phyloP scores from a whole-genome alignment of 768 basidiomycete species.

The Artomyces pyxidatus region DNA sequence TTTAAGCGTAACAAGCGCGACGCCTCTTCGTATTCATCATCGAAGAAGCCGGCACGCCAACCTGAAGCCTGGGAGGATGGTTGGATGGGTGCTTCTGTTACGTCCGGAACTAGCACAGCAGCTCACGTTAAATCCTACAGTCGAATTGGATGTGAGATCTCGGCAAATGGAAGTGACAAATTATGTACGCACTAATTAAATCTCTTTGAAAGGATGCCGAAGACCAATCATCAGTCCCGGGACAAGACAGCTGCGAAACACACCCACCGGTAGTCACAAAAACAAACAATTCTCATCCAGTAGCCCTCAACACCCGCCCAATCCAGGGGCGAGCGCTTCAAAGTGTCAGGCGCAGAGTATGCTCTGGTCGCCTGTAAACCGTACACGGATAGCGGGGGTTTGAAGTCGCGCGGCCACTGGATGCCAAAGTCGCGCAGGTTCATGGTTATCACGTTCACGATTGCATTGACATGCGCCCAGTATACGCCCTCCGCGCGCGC shows the following conservation, averaged over 20 bases:
- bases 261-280: constrained; percentile 72
- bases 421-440: constrained; percentile 38
- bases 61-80: constrained; percentile 8
- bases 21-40: constrained; percentile 53
- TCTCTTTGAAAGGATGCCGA: constrained; percentile 24
- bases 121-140: constrained; percentile 25
- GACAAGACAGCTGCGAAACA: constrained; percentile 3
- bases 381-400: constrained; percentile 1
- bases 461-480: constrained; percentile 57
- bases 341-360: constrained; percentile 43
- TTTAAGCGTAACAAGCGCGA: constrained; percentile 54
- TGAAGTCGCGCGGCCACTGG: constrained; percentile 10
- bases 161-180: not conserved
- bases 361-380: constrained; percentile 44
- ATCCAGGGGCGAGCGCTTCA: constrained; percentile 30
- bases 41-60: constrained; percentile 39
- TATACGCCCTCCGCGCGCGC: constrained; percentile 34
- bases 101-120: not conserved
- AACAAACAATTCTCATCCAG: constrained; percentile 71
- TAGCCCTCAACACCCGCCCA: constrained; percentile 73
- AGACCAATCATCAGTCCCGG: not conserved
- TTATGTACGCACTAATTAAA: constrained; percentile 28
- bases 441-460: constrained; percentile 44
- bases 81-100: not conserved
- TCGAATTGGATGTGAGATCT: not conserved